Evolutionary conservation across 176 grass and related monocot species (phyloP), one percentile per base, ranked within the genome.

Genomic region (Triticum turgidum): DNA sequence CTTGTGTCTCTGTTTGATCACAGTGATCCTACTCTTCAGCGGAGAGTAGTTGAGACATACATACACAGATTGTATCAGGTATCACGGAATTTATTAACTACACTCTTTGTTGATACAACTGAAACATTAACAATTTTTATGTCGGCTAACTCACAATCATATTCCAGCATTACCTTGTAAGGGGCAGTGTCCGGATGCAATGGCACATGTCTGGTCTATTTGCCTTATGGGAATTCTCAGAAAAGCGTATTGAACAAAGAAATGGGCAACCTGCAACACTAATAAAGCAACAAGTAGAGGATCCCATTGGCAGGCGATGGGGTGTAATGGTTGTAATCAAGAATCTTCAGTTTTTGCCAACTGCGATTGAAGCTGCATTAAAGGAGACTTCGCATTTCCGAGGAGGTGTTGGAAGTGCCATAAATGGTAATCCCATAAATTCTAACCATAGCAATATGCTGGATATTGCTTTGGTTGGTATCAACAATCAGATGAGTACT

Each of bases 21-120:
- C 82, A 94, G 90, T 11, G 92, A 98, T 86, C 94, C 91, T 66
- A 96, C 93, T 62, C 92, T 98, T 78, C 96, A 98, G 74, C 85
- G 92, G 79, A 95, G 96, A 80, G 96, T 98, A n/a, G 93, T 98
- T 47, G 96, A 98, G 80, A 92, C 96, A 85, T 98, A 98, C 68
- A 96, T 98, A 80, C 91, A 93, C 5, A 94, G 96, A 96, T 82
- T 98, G 84, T 98, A 98, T 80, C 92, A 95, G 93, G 96, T 98
- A 95, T 21, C 14, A n/a, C 45, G 11, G 1, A 64, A 77, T 80
- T 29, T 77, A 81, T 24, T 20, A 86, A 61, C 25, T 74, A 72
- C 38, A 65, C 72, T 72, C 12, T 87, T 79, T 85, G 38, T 80
- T 52, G 34, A 59, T 30, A 30, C 11, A 76, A 58, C 25, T 64